Base-by-base conservation (phyloP, 2,329 filamentous ascomycete species). In the Trichoderma sp. region DNA sequence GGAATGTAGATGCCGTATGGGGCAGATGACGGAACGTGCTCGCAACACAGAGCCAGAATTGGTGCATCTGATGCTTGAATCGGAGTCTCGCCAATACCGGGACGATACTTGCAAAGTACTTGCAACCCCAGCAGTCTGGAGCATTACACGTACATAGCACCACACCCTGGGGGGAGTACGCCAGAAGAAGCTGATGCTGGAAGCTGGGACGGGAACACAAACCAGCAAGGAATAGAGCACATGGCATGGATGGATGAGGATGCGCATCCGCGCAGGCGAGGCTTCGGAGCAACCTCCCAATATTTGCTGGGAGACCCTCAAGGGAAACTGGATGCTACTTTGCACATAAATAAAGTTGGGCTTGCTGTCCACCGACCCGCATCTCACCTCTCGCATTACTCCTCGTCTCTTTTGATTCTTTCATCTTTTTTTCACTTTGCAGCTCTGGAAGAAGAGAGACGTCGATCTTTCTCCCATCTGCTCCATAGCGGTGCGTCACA, bases 291-390 rank as follows among this genome's bases (percentile, higher is more conserved):
- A 67, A 67, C 55, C 19, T 64, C 60, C 53, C 63, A 66, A 58
- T 57, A 33, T 33, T 66, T 33, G 27, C 29, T 33, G 33, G 33
- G 53, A 29, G 24, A 40, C 53, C 53, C 40, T 66, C 37, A 29
- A 19, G 35, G 35, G 40, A 35, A 11, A 4, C 33, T 35, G 33
- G 55, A 67, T 67, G 64, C 64, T 35, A 59, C 40, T 43, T 8
- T 8, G 40, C 40, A 43, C 64, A 67, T 67, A 67, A 67, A 67
- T 67, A 67, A 67, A 67, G 64, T 67, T 67, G 64, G 55, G 40
- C 14, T 58, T 29, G 47, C 61, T 27, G 49, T 66, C 64, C 58
- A 31, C 55, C 64, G 40, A 52, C 64, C 64, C 64, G 64, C 21
- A 16, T 66, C 63, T 52, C 16, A 21, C 64, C 59, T 58, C 55